Percentiles rank a stretch among this genome's conserved stretches.
phyloP scores from a whole-genome alignment of 805 yeast genomes.

The Komagataella pseudopastoris region DNA sequence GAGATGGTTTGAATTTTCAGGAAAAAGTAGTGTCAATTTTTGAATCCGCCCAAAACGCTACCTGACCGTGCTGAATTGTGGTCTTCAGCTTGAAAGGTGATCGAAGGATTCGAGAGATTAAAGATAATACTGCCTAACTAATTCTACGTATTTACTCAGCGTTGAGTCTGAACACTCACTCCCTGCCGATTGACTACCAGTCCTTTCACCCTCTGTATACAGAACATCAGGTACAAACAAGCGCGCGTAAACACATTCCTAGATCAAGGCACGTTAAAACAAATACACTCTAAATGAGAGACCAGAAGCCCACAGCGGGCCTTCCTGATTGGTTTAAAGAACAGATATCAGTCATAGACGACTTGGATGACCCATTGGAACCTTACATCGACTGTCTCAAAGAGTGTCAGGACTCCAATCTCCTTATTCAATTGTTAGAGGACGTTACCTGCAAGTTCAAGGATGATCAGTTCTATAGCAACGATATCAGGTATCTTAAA shows the following conservation, averaged over 20 bases:
- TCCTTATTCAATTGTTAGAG: conserved; percentile 48
- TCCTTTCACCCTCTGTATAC: not conserved
- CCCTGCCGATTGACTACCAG: not conserved
- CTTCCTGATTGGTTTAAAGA: not conserved
- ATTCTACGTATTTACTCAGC: not conserved
- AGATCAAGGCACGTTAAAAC: not conserved
- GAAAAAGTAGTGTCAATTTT: not conserved
- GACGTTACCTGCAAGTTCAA: conserved; percentile 57
- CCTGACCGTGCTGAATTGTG: not conserved
- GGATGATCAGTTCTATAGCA: conserved; percentile 53
- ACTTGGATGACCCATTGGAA: conserved; percentile 74
- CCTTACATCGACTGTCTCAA: conserved; percentile 57
- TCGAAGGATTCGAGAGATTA: too few species aligned
- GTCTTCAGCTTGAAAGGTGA: not conserved
- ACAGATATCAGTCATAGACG: conserved; percentile 23
- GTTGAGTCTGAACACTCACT: not conserved
- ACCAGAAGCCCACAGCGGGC: not conserved
- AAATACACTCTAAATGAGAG: not conserved
- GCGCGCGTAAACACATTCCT: not conserved
- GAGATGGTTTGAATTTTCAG: not conserved
- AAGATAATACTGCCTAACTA: not conserved
- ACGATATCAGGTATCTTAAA: conserved; percentile 69
- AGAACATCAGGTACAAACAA: not conserved
- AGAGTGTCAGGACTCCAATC: conserved; percentile 16
- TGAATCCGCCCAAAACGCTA: not conserved